phyloP scores from a whole-genome alignment of 208 protist genomes.

The Phytomonas sp. region DNA sequence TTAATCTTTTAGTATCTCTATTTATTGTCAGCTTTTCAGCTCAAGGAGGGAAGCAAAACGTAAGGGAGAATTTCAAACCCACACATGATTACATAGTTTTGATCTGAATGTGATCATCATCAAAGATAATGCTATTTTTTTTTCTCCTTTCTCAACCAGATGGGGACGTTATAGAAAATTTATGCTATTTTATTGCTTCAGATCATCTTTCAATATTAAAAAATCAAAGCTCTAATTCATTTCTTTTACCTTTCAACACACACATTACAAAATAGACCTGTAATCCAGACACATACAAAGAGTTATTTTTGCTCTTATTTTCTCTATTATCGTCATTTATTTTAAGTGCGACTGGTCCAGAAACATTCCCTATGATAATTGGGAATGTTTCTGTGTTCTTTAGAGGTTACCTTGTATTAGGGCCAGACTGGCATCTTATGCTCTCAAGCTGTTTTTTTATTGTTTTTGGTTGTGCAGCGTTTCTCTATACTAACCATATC shows the following conservation, averaged over 20 bases:
- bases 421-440: conserved; percentile 53
- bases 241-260: conserved; percentile 4
- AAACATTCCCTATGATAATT: conserved; percentile 5
- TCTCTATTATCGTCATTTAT: not conserved
- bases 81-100: not conserved
- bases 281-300: not conserved
- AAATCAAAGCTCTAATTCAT: not conserved
- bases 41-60: not conserved
- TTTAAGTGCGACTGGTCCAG: not conserved
- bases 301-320: not conserved
- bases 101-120: not conserved
- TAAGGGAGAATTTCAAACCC: not conserved
- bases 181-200: not conserved
- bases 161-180: conserved; percentile 5
- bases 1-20: not conserved
- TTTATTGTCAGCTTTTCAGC: not conserved
- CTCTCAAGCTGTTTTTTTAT: conserved; percentile 16
- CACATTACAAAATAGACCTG: not conserved
- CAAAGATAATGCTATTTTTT: not conserved
- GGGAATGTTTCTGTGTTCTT: conserved; percentile 40
- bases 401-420: conserved; percentile 38
- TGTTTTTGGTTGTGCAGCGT: not conserved
- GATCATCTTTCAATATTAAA: conserved; percentile 7
- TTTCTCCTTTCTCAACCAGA: conserved; percentile 20
- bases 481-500: not conserved